Conservation (phyloP, 768 basidiomycete species). For the Leccinum incarnatum region DNA sequence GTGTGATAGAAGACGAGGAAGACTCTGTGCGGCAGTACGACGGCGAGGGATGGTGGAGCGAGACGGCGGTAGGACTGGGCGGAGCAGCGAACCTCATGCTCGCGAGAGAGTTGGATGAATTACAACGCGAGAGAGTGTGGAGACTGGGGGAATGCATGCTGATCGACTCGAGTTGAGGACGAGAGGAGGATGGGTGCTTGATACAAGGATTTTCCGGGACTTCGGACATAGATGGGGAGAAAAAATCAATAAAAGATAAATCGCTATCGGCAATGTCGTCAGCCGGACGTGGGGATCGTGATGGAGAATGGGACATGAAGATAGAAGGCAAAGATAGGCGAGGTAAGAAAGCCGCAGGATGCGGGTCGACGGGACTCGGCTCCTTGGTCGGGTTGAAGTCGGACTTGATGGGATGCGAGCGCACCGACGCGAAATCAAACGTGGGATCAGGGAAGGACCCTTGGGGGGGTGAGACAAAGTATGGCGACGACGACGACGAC, state of each 20-base stretch:
- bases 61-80: slow-evolving; percentile 22
- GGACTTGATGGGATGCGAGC: slow-evolving; percentile 27
- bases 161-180: slow-evolving; percentile 15
- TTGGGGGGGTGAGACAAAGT: not conserved
- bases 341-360: slow-evolving; percentile 30
- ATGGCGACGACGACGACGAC: not conserved
- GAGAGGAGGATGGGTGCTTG: slow-evolving; percentile 13
- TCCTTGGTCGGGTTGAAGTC: slow-evolving; percentile 31
- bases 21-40: slow-evolving; percentile 1
- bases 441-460: not conserved
- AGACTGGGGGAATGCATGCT: slow-evolving; percentile 18
- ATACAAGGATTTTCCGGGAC: slow-evolving; percentile 4
- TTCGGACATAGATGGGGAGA: slow-evolving; percentile 29
- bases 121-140: slow-evolving; percentile 15
- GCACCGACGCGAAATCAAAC: slow-evolving; percentile 14
- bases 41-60: slow-evolving; percentile 12
- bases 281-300: slow-evolving; percentile 20
- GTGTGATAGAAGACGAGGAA: slow-evolving; percentile 16
- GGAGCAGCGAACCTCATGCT: slow-evolving; percentile 33
- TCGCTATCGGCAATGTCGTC: slow-evolving; percentile 30
- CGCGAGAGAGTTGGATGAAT: slow-evolving; percentile 27
- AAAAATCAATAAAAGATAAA: slow-evolving; percentile 49
- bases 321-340: slow-evolving; percentile 20
- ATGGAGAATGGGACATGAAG: slow-evolving; percentile 17
- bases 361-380: slow-evolving; percentile 42